phyloP scores from a whole-genome alignment of 305 asterid genomes.

The Solanum hybrid region DNA sequence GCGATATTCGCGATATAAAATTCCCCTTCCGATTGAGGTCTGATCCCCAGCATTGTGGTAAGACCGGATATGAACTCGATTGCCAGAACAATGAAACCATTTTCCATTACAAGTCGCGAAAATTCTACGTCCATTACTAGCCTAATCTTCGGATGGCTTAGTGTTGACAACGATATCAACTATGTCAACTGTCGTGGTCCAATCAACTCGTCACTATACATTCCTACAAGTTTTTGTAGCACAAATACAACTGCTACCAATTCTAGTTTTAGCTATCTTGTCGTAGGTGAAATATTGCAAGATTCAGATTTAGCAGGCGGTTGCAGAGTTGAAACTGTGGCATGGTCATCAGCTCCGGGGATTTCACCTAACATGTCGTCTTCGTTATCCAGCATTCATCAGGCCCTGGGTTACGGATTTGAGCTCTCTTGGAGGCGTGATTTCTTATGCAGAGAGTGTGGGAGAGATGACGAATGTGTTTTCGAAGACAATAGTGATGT shows the following conservation, averaged over 20 bases:
- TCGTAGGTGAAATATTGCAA: slow-evolving; percentile 5
- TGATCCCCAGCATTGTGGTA: slow-evolving; percentile 16
- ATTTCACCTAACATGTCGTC: not conserved
- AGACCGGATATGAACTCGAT: not conserved
- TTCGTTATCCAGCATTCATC: slow-evolving; percentile 12
- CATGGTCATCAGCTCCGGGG: slow-evolving; percentile 10
- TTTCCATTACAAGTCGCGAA: not conserved
- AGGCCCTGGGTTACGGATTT: slow-evolving; percentile 45
- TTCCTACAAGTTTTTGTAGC: slow-evolving; percentile 19
- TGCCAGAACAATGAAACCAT: slow-evolving; percentile 14
- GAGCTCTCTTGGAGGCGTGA: slow-evolving; percentile 47
- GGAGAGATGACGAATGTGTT: slow-evolving; percentile 12
- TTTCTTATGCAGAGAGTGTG: slow-evolving; percentile 41
- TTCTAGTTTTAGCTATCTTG: slow-evolving; percentile 16
- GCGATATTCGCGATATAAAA: slow-evolving; percentile 4
- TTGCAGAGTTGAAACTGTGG: slow-evolving; percentile 22
- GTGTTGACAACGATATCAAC: not conserved
- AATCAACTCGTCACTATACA: slow-evolving; percentile 11
- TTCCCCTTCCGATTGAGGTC: slow-evolving; percentile 14
- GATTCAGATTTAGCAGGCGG: slow-evolving; percentile 21
- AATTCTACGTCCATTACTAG: not conserved
- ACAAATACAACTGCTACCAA: slow-evolving; percentile 5
- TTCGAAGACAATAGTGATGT: slow-evolving; percentile 13
- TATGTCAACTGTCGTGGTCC: slow-evolving; percentile 24
- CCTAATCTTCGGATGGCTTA: not conserved